These are phyloP conservation scores for Geotrichum restrictum DNA, from an alignment of 1,139 yeast species.

Conservation along the genomic window DNA sequence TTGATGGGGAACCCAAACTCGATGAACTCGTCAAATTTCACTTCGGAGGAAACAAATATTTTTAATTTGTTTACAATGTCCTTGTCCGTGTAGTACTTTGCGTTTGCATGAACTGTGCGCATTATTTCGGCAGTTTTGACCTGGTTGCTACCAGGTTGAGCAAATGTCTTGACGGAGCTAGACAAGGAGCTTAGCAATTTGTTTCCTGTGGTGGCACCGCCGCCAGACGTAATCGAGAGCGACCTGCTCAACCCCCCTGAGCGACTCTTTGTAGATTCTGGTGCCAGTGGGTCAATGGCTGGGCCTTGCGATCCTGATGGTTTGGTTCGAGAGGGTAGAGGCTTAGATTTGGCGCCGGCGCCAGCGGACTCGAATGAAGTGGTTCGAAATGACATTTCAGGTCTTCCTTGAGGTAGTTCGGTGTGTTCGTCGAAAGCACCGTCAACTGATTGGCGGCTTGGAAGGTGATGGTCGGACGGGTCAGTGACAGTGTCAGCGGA, in stretches of 20 bases:
- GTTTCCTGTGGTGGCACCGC: neutral
- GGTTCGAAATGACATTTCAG: neutral
- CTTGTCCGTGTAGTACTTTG: slow-evolving; percentile 26
- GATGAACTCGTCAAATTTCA: slow-evolving; percentile 31
- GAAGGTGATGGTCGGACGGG: too few relatives aligned
- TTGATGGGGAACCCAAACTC: slow-evolving; percentile 33
- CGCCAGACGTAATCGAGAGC: neutral
- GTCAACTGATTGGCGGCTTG: neutral
- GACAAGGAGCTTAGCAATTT: slow-evolving; percentile 7
- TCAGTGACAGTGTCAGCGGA: too few relatives aligned
- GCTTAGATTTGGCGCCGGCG: neutral
- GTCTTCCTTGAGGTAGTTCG: neutral
- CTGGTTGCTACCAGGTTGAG: neutral
- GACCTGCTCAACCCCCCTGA: too few relatives aligned
- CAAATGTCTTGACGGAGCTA: neutral
- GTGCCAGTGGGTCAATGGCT: neutral
- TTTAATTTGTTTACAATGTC: slow-evolving; percentile 28
- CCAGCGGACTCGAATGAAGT: too few relatives aligned
- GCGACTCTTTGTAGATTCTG: neutral
- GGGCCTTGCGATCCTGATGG: neutral
- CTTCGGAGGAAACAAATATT: slow-evolving; percentile 25
- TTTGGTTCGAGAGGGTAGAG: neutral
- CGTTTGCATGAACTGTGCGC: neutral
- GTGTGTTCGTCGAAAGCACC: neutral
- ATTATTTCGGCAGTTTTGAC: neutral